These are phyloP conservation scores for Fraxinus sp. DNA, from an alignment of 305 asterid genomes.

Conservation along the genomic window DNA sequence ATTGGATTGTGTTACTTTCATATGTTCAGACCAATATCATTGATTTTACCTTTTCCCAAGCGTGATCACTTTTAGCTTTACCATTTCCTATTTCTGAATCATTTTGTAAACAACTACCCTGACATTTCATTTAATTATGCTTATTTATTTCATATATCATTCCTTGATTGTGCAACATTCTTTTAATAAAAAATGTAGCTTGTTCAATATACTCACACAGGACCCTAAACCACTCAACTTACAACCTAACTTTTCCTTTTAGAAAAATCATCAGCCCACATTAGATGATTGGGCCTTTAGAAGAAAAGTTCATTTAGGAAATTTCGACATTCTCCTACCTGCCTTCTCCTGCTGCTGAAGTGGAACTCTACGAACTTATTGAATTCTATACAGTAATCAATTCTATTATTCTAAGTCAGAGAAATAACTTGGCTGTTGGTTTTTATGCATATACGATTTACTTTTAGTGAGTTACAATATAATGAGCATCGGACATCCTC, in stretches of 20 bases:
- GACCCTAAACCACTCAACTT: not conserved
- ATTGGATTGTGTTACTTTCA: not conserved
- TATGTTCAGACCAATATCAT: not conserved
- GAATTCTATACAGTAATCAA: not conserved
- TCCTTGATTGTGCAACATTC: not conserved
- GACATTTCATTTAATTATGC: not conserved
- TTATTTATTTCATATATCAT: not conserved
- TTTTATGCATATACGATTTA: not conserved
- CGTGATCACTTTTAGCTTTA: not conserved
- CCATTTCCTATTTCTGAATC: not conserved
- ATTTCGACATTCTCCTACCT: not conserved
- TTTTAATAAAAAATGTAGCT: not conserved
- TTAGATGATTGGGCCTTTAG: not conserved
- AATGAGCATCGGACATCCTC: not conserved
- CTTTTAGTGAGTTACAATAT: not conserved
- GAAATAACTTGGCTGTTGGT: not conserved
- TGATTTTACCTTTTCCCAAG: not conserved
- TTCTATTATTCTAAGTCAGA: not conserved
- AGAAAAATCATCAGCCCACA: not conserved
- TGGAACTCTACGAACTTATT: not conserved
- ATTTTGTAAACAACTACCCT: not conserved
- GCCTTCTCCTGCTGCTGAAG: too few species aligned
- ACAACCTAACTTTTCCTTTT: not conserved
- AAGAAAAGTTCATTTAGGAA: not conserved
- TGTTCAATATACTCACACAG: not conserved